These are phyloP conservation scores for Amanita brunnescens DNA, from an alignment of 768 basidiomycete species.

Conservation along the genomic window DNA sequence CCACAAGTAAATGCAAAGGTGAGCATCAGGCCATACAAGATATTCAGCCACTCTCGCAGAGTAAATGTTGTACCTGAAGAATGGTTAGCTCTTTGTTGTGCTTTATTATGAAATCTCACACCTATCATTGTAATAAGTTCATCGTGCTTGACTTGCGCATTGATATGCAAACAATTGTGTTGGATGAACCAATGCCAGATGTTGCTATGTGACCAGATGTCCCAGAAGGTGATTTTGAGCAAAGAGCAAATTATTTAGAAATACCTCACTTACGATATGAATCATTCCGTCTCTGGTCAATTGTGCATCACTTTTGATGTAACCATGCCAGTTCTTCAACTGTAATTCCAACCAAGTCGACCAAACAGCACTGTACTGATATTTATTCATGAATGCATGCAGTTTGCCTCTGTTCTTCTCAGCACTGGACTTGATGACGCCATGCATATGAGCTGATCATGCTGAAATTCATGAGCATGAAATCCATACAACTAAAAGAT, in stretches of 20 bases:
- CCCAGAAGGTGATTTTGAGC: constrained; percentile 35
- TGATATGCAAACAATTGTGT: constrained; percentile 51
- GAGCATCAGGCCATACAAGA: constrained; percentile 87
- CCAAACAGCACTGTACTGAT: constrained; percentile 67
- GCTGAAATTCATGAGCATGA: constrained; percentile 28
- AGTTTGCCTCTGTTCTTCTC: constrained; percentile 57
- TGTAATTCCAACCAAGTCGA: constrained; percentile 71
- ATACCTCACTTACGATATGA: constrained; percentile 45
- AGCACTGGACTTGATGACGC: constrained; percentile 49
- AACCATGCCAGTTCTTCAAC: constrained; percentile 63
- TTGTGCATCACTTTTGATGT: constrained; percentile 67
- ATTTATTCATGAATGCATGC: constrained; percentile 60
- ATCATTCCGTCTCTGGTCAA: constrained; percentile 67
- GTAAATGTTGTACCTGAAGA: constrained; percentile 43
- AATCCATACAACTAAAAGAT: background rate
- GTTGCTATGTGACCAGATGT: constrained; percentile 66
- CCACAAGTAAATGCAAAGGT: constrained; percentile 82
- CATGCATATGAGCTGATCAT: constrained; percentile 80
- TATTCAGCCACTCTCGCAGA: constrained; percentile 46
- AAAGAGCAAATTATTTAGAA: background rate
- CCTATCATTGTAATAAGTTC: constrained; percentile 66
- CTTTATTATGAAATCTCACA: constrained; percentile 20
- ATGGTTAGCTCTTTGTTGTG: background rate
- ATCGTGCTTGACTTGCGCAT: constrained; percentile 61
- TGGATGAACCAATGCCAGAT: constrained; percentile 68